These are phyloP conservation scores for Russula foetens DNA, from an alignment of 768 basidiomycete genomes.

Conservation along the genomic window DNA sequence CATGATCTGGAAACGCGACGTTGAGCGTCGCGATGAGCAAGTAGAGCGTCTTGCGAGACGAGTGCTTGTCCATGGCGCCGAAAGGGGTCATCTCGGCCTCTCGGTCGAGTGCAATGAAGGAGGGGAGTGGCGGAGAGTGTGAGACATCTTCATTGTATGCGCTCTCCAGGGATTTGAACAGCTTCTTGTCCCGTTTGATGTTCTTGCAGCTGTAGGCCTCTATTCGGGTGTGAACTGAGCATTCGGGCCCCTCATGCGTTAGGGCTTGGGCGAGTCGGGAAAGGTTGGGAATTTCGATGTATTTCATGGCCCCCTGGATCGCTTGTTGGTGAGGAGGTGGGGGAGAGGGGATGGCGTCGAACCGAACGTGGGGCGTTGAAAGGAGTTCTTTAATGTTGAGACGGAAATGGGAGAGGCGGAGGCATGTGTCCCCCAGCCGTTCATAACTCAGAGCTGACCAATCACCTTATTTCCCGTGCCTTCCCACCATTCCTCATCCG, in stretches of 20 bases:
- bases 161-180: constrained; percentile 87
- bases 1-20: constrained; percentile 95
- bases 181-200: constrained; percentile 92
- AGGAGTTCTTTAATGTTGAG: background rate
- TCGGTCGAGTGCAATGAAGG: constrained; percentile 61
- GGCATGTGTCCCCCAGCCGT: background rate
- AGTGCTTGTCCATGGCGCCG: constrained; percentile 80
- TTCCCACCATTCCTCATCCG: no score
- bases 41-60: constrained; percentile 87
- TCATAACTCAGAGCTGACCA: background rate
- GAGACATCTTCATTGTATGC: constrained; percentile 77
- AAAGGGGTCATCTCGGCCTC: constrained; percentile 82
- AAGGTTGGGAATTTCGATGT: constrained; percentile 76
- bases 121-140: constrained; percentile 77
- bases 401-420: background rate
- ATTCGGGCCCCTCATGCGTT: constrained; percentile 80
- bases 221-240: constrained; percentile 83
- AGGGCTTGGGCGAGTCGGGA: constrained; percentile 70
- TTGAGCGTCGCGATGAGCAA: constrained; percentile 95
- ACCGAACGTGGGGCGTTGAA: background rate
- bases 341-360: no score
- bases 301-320: constrained; percentile 57
- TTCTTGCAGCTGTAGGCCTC: constrained; percentile 98
- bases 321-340: background rate
- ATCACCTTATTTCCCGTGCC: background rate